Evolutionary conservation across 805 yeast genomes (phyloP).

Genomic region (Yarrowia deformans): DNA sequence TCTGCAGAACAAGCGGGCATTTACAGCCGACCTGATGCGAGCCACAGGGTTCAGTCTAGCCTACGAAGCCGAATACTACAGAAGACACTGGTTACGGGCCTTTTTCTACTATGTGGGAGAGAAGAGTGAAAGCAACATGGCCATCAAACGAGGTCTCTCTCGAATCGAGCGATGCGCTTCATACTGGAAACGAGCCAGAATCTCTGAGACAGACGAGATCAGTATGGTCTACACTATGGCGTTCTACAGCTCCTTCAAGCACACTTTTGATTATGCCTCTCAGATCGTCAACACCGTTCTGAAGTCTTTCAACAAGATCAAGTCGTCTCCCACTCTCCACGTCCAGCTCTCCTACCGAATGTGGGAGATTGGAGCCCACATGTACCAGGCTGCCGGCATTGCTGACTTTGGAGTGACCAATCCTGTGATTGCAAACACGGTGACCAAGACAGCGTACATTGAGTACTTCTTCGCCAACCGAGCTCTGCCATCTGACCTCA

Average conservation of each 20-base stretch:
- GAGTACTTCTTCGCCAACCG: constrained; percentile 36
- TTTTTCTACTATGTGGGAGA: constrained; percentile 28
- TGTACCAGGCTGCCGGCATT: constrained; percentile 23
- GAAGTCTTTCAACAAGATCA: constrained; percentile 25
- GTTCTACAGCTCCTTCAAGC: constrained; percentile 13
- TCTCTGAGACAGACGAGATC: constrained; percentile 24
- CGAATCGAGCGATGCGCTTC: constrained; percentile 25
- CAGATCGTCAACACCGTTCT: constrained; percentile 24
- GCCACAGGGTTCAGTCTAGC: constrained; percentile 14
- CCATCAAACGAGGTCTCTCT: neutral
- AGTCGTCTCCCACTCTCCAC: constrained; percentile 25
- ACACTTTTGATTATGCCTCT: constrained; percentile 11
- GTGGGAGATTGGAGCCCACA: constrained; percentile 37
- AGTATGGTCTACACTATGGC: constrained; percentile 21
- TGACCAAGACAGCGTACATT: constrained; percentile 23
- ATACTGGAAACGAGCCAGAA: constrained; percentile 20
- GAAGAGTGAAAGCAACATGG: neutral
- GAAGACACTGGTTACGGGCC: constrained; percentile 33
- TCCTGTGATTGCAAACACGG: constrained; percentile 1
- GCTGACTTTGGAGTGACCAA: constrained; percentile 28
- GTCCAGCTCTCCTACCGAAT: constrained; percentile 26
- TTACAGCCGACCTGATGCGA: constrained; percentile 27
- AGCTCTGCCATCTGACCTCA: constrained; percentile 25
- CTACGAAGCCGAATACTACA: constrained; percentile 28
- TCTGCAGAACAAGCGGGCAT: constrained; percentile 25